Base-by-base conservation (phyloP, 169 alveolate species). In the Plasmodium adleri region DNA sequence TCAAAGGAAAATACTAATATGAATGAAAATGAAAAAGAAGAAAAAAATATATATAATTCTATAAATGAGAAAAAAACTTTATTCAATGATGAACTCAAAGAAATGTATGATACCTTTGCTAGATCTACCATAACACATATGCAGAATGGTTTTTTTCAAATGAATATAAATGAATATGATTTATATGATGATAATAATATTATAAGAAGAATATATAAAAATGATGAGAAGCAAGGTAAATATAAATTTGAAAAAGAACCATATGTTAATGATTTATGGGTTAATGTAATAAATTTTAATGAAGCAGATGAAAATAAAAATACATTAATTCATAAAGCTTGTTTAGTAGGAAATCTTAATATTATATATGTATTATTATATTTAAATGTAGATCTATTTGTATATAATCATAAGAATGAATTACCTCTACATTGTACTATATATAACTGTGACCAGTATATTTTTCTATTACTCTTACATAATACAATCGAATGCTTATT, bases 251-350 rank as follows among this genome's bases (percentile, higher is more conserved):
- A 8, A n/a, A 64, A 76, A 15, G 67, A 62, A 63, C 49, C 10
- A 0, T 76, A 49, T 60, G 9, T 72, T 10, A 50, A 45, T 71
- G 76, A 85, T 6, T 3, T 32, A 28, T 85, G 92, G 92, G 60
- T 49, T 32, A 10, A 70, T 4, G n/a, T 59, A 85, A 60, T 85
- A 26, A 63, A 85, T 9, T 85, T 85, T 70, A 58, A 85, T 66
- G 71, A 59, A n/a, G 15, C 24, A 17, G 92, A 85, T 70, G 72
- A 71, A 70, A 85, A 85, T 70, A 60, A 85, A 32, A 85, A 85
- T 28, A 85, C 88, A 32, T 74, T 85, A 32, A 85, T 85, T 58
- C 92, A 85, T 47, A 85, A 85, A 20, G 92, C 92, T 6, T 85
- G 92, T 52, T 43, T 85, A 45, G 87, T 85, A 39, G 72, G 87